These are phyloP conservation scores for Yamadazyma buinensis DNA, from an alignment of 1,139 yeast species.

Conservation along the genomic window DNA sequence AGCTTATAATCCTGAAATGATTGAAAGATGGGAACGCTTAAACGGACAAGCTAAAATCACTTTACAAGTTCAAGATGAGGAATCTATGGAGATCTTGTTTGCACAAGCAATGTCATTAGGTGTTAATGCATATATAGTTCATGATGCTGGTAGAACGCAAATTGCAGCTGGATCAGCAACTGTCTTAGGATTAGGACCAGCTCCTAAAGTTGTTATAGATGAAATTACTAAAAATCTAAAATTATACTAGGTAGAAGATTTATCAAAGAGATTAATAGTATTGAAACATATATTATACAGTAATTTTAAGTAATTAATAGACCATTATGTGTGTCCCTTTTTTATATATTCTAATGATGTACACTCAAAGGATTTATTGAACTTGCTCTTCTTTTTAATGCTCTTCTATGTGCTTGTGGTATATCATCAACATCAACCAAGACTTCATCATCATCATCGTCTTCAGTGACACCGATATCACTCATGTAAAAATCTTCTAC, in stretches of 20 bases:
- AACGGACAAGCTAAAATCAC: conserved; percentile 96
- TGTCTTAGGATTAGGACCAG: conserved; percentile 94
- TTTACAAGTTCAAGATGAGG: conserved; percentile 70
- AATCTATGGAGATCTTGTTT: conserved; percentile 70
- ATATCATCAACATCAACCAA: conserved; percentile 39
- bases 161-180: conserved; percentile 94
- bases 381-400: conserved; percentile 39
- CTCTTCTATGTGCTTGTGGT: conserved; percentile 21
- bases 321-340: conserved; percentile 1
- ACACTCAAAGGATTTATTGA: conserved; percentile 42
- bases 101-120: conserved; percentile 81
- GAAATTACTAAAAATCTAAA: conserved; percentile 76
- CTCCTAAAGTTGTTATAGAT: conserved; percentile 81
- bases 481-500: conserved; percentile 47
- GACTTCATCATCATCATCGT: conserved; percentile 36
- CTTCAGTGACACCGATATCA: conserved; percentile 35
- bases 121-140: conserved; percentile 74
- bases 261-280: neutral
- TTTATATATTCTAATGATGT: conserved; percentile 8
- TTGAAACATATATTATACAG: neutral
- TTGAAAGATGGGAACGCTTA: conserved; percentile 70
- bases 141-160: conserved; percentile 97
- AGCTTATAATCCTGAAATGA: conserved; percentile 58
- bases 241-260: conserved; percentile 54
- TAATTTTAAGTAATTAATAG: neutral